phyloP scores from a whole-genome alignment of 2,329 filamentous ascomycete species.

The Diaporthe sp. region DNA sequence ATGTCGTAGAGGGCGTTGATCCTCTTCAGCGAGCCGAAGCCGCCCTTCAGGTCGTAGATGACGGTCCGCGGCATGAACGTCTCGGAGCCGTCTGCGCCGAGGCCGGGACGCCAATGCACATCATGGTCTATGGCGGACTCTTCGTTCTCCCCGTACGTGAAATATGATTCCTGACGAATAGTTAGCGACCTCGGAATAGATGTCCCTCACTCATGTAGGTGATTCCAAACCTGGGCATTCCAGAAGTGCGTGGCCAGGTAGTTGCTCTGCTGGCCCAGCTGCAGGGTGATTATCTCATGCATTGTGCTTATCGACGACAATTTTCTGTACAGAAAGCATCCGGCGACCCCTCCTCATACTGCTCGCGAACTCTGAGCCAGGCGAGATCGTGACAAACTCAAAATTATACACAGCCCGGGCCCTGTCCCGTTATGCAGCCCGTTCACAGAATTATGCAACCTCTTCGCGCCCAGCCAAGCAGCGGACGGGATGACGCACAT shows the following conservation, averaged over 20 bases:
- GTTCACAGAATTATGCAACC: constrained; percentile 34
- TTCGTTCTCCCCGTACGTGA: constrained; percentile 82
- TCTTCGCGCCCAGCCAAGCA: constrained; percentile 25
- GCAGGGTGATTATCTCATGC: constrained; percentile 95
- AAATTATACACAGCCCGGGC: constrained; percentile 10
- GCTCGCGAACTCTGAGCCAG: neutral
- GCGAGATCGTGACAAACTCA: constrained; percentile 32
- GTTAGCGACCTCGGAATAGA: neutral
- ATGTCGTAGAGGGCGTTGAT: constrained; percentile 89
- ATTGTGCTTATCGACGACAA: constrained; percentile 64
- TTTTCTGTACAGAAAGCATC: too few species aligned
- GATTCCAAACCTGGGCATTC: constrained; percentile 82
- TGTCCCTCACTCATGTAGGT: neutral
- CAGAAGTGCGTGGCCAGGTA: constrained; percentile 97
- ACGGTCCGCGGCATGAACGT: constrained; percentile 93
- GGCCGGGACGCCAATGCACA: constrained; percentile 87
- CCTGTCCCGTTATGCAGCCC: constrained; percentile 10
- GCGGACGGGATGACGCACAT: constrained; percentile 36
- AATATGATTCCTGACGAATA: constrained; percentile 86
- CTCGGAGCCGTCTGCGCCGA: constrained; percentile 86
- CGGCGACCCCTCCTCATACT: neutral
- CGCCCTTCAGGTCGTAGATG: constrained; percentile 95
- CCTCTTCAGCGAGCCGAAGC: constrained; percentile 89
- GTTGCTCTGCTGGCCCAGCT: constrained; percentile 93
- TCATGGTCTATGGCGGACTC: constrained; percentile 83